Evolutionary conservation across 2,329 filamentous ascomycete species (phyloP).

Genomic region (Pseudophaeomoniella oleicola): DNA sequence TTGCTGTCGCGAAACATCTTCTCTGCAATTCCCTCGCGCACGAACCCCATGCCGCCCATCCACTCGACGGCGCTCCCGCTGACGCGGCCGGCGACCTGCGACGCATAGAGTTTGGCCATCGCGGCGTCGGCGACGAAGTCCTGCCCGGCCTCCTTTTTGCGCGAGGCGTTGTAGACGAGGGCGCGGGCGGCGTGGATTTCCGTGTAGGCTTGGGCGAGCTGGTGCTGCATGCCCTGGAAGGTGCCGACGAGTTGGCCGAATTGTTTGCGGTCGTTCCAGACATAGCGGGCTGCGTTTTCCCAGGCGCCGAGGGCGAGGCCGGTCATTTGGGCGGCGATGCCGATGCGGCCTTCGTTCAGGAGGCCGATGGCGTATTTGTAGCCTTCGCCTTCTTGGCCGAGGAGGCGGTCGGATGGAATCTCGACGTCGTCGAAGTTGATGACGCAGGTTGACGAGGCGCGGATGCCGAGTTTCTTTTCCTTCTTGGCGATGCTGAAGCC

Average conservation of each 20-base stretch:
- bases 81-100: conserved; percentile 80
- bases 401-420: conserved; percentile 72
- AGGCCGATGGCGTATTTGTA: conserved; percentile 97
- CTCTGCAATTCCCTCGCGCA: conserved; percentile 88
- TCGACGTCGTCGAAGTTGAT: conserved; percentile 95
- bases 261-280: conserved; percentile 96
- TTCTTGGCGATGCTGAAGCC: conserved; percentile 97
- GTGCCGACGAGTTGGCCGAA: conserved; percentile 87
- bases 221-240: conserved; percentile 99
- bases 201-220: conserved; percentile 88
- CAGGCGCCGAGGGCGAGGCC: conserved; percentile 87
- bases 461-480: conserved; percentile 98
- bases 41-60: conserved; percentile 99
- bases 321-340: conserved; percentile 98
- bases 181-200: conserved; percentile 86
- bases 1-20: conserved; percentile 98
- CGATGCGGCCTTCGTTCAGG: conserved; percentile 92
- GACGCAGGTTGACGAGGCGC: conserved; percentile 89
- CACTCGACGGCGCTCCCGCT: conserved; percentile 82
- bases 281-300: conserved; percentile 87
- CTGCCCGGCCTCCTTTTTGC: conserved; percentile 95
- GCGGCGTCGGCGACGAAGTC: conserved; percentile 91
- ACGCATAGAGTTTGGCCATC: conserved; percentile 94
- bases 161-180: conserved; percentile 86
- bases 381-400: conserved; percentile 78